A percentile compares a stretch with the other conserved stretches of the same genome.
Conservation (phyloP, 108 stramenopile genomes). For the Mediolabrus comicus region DNA sequence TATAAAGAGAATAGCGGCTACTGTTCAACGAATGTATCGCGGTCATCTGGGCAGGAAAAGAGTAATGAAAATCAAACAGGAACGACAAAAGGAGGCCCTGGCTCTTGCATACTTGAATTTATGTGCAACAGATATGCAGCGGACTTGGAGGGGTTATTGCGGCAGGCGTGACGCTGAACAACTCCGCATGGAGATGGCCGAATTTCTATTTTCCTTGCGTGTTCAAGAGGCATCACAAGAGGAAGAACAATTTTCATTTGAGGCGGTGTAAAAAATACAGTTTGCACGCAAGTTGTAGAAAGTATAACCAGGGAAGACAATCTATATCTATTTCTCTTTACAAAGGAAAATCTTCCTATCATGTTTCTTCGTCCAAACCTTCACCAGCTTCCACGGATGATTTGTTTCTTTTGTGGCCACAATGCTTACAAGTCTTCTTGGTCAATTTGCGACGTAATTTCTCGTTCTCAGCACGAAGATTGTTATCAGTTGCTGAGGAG, state of each 20-base stretch:
- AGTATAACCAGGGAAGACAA: too few relatives aligned
- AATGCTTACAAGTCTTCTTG: conserved; percentile 27
- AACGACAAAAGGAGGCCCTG: background rate
- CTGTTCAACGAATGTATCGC: conserved; percentile 28
- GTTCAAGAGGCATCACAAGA: conserved; percentile 31
- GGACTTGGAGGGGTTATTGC: conserved; percentile 39
- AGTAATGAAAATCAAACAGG: background rate
- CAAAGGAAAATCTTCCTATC: too few relatives aligned
- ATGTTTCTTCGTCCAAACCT: background rate
- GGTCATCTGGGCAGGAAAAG: conserved; percentile 31
- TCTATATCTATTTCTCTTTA: too few relatives aligned
- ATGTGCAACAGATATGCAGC: conserved; percentile 29
- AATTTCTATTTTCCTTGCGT: conserved; percentile 13
- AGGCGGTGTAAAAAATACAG: background rate
- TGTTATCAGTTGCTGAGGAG: background rate
- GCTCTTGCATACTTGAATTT: conserved; percentile 8
- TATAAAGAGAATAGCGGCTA: conserved; percentile 14
- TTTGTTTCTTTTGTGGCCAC: conserved; percentile 15
- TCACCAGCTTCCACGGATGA: background rate
- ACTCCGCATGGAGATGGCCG: conserved; percentile 31
- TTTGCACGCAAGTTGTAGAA: background rate
- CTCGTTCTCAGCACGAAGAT: conserved; percentile 29
- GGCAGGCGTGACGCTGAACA: conserved; percentile 30
- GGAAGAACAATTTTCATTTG: conserved; percentile 5
- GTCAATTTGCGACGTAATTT: conserved; percentile 32